phyloP scores from a whole-genome alignment of 2,329 filamentous ascomycete genomes.

The Trichoderma gracile region DNA sequence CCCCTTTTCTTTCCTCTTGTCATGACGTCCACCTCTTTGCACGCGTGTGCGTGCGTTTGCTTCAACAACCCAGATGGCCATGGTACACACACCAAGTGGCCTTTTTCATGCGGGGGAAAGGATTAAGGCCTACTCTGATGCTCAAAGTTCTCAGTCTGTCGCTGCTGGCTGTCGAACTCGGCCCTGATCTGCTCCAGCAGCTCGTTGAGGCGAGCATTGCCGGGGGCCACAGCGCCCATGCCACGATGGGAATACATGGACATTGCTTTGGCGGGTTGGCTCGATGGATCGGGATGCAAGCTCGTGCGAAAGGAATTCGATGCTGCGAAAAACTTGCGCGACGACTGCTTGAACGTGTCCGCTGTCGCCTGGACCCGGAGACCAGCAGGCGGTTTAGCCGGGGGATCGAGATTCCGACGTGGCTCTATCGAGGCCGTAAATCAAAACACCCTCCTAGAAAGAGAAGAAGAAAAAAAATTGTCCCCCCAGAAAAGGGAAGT shows the following conservation, averaged over 20 bases:
- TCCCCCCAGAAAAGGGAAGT: not conserved
- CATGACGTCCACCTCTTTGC: too few species aligned
- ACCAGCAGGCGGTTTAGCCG: constrained; percentile 25
- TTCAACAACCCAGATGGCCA: not conserved
- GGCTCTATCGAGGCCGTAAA: constrained; percentile 17
- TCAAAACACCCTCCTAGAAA: not conserved
- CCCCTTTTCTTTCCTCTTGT: not conserved
- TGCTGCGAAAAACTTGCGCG: not conserved
- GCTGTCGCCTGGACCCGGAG: constrained; percentile 26
- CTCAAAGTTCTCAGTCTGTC: constrained; percentile 83
- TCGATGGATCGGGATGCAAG: constrained; percentile 11
- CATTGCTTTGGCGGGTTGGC: constrained; percentile 43
- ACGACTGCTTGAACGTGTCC: not conserved
- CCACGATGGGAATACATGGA: constrained; percentile 91
- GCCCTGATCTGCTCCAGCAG: constrained; percentile 85
- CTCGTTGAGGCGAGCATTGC: constrained; percentile 75
- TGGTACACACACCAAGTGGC: not conserved
- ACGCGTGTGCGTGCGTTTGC: not conserved
- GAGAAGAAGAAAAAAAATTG: not conserved
- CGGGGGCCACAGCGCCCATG: constrained; percentile 69
- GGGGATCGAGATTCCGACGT: constrained; percentile 25
- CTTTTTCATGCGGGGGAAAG: not conserved
- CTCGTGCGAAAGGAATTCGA: constrained; percentile 15
- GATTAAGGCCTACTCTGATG: constrained; percentile 75
- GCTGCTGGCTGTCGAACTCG: constrained; percentile 85